Base-by-base conservation (phyloP, 2,329 filamentous ascomycete genomes). In the Chalara sp. region DNA sequence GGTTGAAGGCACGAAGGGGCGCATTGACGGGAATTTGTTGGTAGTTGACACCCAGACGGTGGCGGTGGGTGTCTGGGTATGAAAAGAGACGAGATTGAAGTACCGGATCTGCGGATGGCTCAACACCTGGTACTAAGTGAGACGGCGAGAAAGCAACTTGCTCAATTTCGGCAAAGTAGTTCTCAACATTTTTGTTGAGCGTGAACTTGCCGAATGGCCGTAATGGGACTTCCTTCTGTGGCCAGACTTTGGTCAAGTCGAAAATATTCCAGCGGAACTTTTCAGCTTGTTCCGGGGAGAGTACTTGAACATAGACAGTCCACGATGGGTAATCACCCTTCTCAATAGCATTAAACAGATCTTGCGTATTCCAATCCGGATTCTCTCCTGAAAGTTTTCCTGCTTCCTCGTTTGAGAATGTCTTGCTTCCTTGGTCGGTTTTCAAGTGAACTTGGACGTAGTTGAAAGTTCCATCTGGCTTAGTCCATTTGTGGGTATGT, bases 111-210 rank as follows among this genome's bases (percentile, higher is more conserved):
- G 80, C 78, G 0, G 78, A 79, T 0, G 80, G 76, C 48, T 76
- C 81, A 45, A 83, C 72, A 1, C 84, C 84, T 0, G 81, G 82
- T 0, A 85, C 79, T 63, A 87, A 69, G 53, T 78, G 81, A 0
- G 77, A 78, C 0, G 84, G 83, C 0, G 79, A 81, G 60, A 87
- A 87, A 0, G 80, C 79, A 0, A 79, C 76, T 66, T 87, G 82
- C 64, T 87, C 83, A 44, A 85, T 78, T 61, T 89, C 84, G 44
- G 77, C 74, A 60, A 86, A 86, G 70, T 86, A 87, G 67, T 87
- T 86, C 48, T 76, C 52, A 53, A 71, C 69, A 53, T 80, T 80
- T 47, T 67, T 66, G 57, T 79, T 75, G 8, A 82, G 63, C 0
- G 70, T 74, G 56, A 82, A 64, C 43, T 70, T 69, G 12, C 79